Evolutionary conservation across 2,329 filamentous ascomycete genomes (phyloP), one percentile per base, ranked within the genome.

Genomic region (Fusarium pseudonygamai): DNA sequence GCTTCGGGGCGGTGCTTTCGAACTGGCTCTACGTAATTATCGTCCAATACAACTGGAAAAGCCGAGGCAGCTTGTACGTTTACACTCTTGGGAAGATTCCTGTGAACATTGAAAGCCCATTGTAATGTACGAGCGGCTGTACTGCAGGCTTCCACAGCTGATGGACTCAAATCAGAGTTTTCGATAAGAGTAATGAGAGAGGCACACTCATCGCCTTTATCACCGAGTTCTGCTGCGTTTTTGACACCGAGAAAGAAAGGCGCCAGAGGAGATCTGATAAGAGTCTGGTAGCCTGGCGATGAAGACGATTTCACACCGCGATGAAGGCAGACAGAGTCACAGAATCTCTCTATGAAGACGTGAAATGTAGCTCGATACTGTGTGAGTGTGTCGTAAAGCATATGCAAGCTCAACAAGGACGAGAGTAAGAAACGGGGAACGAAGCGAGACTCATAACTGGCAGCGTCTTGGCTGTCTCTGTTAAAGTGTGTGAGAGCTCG

Each of bases 341-440:
- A 75, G 60, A 85, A 85, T 16, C 81, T 78, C 42, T 82, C 80
- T 16, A 86, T 78, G 43, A 85, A 84, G 42, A 72, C 67, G 39
- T 82, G 79, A 42, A 87, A 85, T 46, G 81, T 70, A 14, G 65
- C 74, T 22, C 79, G 80, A 45, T 84, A 80, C 59, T 83, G 76
- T 5, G 76, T 72, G 5, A 88, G 79, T 5, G 83, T 83, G 60
- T 89, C 86, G 72, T 83, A 86, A 8, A 89, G 81, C 43, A 84
- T 82, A 59, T 88, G 86, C 12, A 87, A 79, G 45, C 85, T 84
- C 3, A 87, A 74, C 10, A 83, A 65, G 24, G 80, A 78, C 10
- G 85, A 82, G 75, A 87, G 87, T n/a, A 87, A 75, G 61, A 86
- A 85, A 20, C 83, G 80, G 4, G 84, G 81, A 26, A 85, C 75